Evolutionary conservation across 306 rosid species (phyloP).

Genomic region (Cucurbita pepo): DNA sequence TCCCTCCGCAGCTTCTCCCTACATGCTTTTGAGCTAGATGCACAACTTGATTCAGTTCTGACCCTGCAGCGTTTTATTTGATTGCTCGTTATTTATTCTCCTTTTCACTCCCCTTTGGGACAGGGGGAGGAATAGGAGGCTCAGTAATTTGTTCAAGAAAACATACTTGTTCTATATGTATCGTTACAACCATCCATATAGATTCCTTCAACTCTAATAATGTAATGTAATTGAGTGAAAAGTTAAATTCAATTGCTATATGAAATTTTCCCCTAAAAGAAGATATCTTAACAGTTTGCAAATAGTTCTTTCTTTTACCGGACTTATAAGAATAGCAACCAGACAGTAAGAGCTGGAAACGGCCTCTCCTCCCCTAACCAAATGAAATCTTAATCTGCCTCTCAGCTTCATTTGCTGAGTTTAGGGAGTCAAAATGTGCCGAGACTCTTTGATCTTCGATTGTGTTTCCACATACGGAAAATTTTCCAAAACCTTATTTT

Average conservation of each 20-base stretch:
- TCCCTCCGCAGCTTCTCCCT: conserved; percentile 93
- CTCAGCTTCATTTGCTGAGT: background rate
- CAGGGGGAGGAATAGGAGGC: background rate
- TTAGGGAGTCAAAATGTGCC: background rate
- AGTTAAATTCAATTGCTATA: background rate
- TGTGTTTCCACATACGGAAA: background rate
- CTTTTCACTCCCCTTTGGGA: background rate
- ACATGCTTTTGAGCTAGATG: conserved; percentile 79
- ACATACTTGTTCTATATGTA: background rate
- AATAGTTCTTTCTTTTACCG: background rate
- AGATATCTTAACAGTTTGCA: background rate
- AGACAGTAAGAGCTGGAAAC: background rate
- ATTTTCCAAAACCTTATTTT: background rate
- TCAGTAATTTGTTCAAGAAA: background rate
- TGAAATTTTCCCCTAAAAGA: background rate
- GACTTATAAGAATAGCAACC: background rate
- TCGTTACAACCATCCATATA: background rate
- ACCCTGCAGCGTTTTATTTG: conserved; percentile 25
- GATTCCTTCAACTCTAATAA: background rate
- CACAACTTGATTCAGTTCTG: conserved; percentile 45
- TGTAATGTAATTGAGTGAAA: background rate
- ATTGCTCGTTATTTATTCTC: background rate
- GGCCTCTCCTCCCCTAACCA: background rate
- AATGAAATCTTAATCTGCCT: background rate
- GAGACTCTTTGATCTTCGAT: background rate